Conservation (phyloP, 1,284 basidiomycete species). For the Inonotus obliquus region DNA sequence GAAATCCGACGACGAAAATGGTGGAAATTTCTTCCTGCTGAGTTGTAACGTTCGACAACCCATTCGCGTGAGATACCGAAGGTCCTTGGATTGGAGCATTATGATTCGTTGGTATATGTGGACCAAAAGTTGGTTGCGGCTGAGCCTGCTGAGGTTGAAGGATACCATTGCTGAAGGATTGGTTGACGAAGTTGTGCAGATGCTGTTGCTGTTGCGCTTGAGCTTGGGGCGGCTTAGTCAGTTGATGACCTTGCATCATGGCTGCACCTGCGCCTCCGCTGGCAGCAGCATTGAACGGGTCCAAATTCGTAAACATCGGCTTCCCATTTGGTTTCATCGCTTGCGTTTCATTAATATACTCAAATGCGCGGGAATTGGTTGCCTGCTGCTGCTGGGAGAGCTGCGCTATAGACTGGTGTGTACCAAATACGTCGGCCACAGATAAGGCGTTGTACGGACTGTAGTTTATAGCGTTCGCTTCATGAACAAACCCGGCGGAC, state of each 20-base stretch:
- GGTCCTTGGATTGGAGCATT: constrained; percentile 24
- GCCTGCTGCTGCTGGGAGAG: constrained; percentile 4
- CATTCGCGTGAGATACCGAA: constrained; percentile 24
- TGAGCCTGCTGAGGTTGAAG: constrained; percentile 38
- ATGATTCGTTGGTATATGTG: constrained; percentile 50
- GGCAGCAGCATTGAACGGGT: constrained; percentile 16
- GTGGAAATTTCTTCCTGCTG: constrained; percentile 91
- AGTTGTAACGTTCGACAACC: constrained; percentile 21
- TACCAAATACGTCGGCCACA: constrained; percentile 20
- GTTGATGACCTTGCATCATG: constrained; percentile 31
- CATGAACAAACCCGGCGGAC: constrained; percentile 9
- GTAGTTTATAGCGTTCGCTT: constrained; percentile 9
- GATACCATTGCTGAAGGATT: constrained; percentile 36
- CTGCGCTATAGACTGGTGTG: constrained; percentile 16
- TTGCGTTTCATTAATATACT: constrained; percentile 16
- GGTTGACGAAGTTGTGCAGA: constrained; percentile 23
- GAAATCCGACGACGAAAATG: constrained; percentile 98
- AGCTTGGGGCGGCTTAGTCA: constrained; percentile 27
- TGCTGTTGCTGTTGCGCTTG: constrained; percentile 21
- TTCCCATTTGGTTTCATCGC: constrained; percentile 16
- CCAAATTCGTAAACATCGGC: constrained; percentile 16
- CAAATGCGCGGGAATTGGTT: constrained; percentile 12
- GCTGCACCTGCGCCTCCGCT: constrained; percentile 3
- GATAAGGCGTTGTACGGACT: constrained; percentile 17
- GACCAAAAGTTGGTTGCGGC: constrained; percentile 70